Base-by-base conservation (phyloP, 768 basidiomycete genomes). In the Glaciozyma martinii region DNA sequence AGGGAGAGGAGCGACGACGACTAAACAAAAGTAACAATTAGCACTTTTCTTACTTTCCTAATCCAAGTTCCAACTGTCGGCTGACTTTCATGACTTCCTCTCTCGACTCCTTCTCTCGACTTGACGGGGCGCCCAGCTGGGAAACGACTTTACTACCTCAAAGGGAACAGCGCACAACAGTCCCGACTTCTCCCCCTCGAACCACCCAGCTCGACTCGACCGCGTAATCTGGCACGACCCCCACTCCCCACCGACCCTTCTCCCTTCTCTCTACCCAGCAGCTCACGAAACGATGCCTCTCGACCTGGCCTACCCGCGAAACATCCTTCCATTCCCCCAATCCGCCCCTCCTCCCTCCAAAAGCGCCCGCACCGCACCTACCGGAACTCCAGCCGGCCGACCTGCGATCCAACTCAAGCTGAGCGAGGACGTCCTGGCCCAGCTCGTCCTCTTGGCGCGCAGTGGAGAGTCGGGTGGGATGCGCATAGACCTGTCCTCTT, bases 241-340 rank as follows among this genome's bases (percentile, higher is more conserved):
- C 46, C 18, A 8, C 30, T n/a, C 27, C 27, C 57, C 29, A 3
- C 47, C 44, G 15, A 49, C 27, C 25, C 46, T 12, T 49, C 46
- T n/a, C 58, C 9, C 54, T 2, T 60, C 33, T 19, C 18, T 6
- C 32, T 0, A 33, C 54, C 47, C 30, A 1, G 3, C 50, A 3
- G 16, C 4, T 1, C 30, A 6, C 19, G 40, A 25, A 37, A 9
- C 13, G 3, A 65, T 62, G 67, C 46, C 61, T 3, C 61, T 69
- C 64, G 67, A 69, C 54, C 59, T 69, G 15, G 52, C 64, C 3
- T 55, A 62, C 16, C 67, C 67, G 2, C 67, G 67, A 1, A 47
- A 27, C 3, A 21, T 68, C 42, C 57, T 64, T 27, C 64, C 60
- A 0, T 54, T 68, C 61, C 12, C 46, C 43, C 56, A 5, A 16